A percentile compares a stretch with the other conserved stretches of the same genome.
phyloP scores from a whole-genome alignment of 371 early-diverging fungal genomes.

The Rhizopus arrhizus region DNA sequence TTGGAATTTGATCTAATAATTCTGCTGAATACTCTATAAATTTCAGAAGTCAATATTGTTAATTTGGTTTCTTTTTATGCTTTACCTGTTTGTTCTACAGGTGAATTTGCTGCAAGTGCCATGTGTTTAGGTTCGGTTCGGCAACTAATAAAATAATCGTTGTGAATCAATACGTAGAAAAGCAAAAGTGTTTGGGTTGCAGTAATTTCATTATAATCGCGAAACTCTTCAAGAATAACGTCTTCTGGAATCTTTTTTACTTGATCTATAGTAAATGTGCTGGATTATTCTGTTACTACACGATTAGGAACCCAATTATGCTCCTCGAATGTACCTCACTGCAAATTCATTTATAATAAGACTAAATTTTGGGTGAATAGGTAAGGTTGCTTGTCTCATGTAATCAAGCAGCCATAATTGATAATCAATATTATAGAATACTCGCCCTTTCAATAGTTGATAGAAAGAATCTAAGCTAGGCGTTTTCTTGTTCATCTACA shows the following conservation, averaged over 20 bases:
- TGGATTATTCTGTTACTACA: neutral
- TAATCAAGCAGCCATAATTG: slow-evolving; percentile 40
- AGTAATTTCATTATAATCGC: slow-evolving; percentile 26
- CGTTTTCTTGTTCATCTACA: slow-evolving; percentile 15
- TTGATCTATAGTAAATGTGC: slow-evolving; percentile 31
- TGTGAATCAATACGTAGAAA: slow-evolving; percentile 45
- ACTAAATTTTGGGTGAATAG: slow-evolving; percentile 38
- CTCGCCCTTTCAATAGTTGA: slow-evolving; percentile 36
- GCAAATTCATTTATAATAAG: slow-evolving; percentile 47
- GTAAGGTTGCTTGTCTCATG: slow-evolving; percentile 38
- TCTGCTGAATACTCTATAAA: slow-evolving; percentile 39
- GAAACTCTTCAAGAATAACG: slow-evolving; percentile 28
- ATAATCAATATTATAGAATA: slow-evolving; percentile 40
- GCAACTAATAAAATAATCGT: slow-evolving; percentile 41
- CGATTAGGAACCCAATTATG: neutral
- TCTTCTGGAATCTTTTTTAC: slow-evolving; percentile 40
- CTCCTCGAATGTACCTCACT: slow-evolving; percentile 27
- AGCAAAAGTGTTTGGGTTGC: slow-evolving; percentile 45
- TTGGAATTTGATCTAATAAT: slow-evolving; percentile 39
- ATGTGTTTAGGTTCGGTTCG: slow-evolving; percentile 38
- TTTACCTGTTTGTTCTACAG: slow-evolving; percentile 30
- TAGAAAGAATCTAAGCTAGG: slow-evolving; percentile 44
- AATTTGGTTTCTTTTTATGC: neutral
- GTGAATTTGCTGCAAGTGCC: slow-evolving; percentile 13
- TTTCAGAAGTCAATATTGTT: neutral